Evolutionary conservation across 192 early-diverging fungal genomes (phyloP).

Genomic region (Chytriomyces confervae): DNA sequence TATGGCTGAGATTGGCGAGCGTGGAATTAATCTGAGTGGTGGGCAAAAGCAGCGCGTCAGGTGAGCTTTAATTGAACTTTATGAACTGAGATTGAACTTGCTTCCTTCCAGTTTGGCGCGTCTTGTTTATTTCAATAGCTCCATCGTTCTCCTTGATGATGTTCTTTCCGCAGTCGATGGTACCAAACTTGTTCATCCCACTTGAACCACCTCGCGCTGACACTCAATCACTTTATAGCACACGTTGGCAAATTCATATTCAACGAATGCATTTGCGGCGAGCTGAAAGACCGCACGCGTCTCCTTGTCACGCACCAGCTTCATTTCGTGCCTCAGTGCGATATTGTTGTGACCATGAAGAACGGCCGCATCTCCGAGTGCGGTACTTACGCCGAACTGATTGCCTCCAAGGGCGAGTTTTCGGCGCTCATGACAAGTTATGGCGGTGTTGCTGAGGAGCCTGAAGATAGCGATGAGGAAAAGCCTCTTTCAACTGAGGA

Average conservation of each 20-base stretch:
- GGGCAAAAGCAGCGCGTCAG: constrained; percentile 86
- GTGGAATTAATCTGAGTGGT: constrained; percentile 57
- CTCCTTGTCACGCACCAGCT: constrained; percentile 80
- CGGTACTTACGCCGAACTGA: constrained; percentile 64
- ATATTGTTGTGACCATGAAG: constrained; percentile 70
- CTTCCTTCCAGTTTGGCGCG: constrained; percentile 55
- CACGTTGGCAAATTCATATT: constrained; percentile 71
- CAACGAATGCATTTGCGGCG: constrained; percentile 67
- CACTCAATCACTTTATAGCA: background rate
- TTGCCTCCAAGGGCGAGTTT: constrained; percentile 59
- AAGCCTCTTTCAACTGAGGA: constrained; percentile 2
- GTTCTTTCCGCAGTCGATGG: constrained; percentile 84
- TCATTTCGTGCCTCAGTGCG: constrained; percentile 70
- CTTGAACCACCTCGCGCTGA: background rate
- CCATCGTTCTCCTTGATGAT: constrained; percentile 65
- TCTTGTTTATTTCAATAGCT: constrained; percentile 68
- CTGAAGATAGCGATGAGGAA: constrained; percentile 71
- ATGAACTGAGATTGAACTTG: background rate
- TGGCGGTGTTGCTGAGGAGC: constrained; percentile 59
- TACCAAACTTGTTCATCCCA: constrained; percentile 9
- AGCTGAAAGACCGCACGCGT: constrained; percentile 73
- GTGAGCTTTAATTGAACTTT: constrained; percentile 52
- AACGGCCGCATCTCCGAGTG: constrained; percentile 67
- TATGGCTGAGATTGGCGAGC: constrained; percentile 55
- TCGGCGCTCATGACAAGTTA: constrained; percentile 59